These are phyloP conservation scores for Carex sylvatica DNA, from an alignment of 202 grass and related monocot genomes.

Conservation along the genomic window DNA sequence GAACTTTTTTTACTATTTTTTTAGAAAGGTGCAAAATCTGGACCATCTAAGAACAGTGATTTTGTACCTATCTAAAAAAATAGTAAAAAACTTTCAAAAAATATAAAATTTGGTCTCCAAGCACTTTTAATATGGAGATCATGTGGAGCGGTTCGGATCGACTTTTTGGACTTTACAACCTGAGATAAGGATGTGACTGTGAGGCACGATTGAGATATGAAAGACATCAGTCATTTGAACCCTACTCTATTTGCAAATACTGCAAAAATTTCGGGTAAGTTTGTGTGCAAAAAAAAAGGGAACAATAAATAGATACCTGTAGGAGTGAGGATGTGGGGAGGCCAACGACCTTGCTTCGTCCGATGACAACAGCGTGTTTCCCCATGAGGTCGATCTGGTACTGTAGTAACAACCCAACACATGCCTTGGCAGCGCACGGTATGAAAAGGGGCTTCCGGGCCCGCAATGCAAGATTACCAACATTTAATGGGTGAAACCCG, in stretches of 20 bases:
- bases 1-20: no score
- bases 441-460: slow-evolving; percentile 69
- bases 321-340: slow-evolving; percentile 84
- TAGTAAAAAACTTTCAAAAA: no score
- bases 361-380: slow-evolving; percentile 81
- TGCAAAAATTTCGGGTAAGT: neutral
- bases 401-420: slow-evolving; percentile 65
- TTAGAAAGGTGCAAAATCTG: no score
- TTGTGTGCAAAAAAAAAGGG: neutral
- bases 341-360: slow-evolving; percentile 94
- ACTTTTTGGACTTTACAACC: no score
- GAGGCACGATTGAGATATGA: no score
- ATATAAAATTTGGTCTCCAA: no score
- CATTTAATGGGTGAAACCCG: slow-evolving; percentile 85
- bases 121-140: no score
- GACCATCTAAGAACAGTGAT: no score
- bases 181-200: no score
- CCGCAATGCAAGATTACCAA: slow-evolving; percentile 84
- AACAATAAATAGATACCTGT: slow-evolving; percentile 39
- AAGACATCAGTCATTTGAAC: no score
- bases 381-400: slow-evolving; percentile 67
- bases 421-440: slow-evolving; percentile 90
- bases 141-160: no score
- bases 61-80: no score
- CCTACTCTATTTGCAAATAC: neutral